Evolutionary conservation across 257 asterid genomes (phyloP).

Genomic region (Plectranthus barbatus): DNA sequence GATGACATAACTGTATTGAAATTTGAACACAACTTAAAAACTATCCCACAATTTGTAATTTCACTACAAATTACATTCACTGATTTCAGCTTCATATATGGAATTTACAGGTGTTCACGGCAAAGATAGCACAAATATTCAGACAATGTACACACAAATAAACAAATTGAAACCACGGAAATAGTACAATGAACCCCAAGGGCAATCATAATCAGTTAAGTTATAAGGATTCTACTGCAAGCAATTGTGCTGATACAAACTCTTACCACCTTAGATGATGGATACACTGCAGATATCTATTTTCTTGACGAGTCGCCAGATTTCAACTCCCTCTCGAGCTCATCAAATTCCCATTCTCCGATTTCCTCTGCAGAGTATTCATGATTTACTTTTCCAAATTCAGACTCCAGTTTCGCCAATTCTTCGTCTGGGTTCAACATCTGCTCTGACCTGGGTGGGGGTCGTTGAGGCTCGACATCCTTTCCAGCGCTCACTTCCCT

Average conservation of each 20-base stretch:
- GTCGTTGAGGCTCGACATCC: slow-evolving; percentile 19
- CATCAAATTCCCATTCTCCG: slow-evolving; percentile 93
- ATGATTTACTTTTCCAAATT: slow-evolving; percentile 63
- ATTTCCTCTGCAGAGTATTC: slow-evolving; percentile 72
- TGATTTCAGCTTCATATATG: not conserved
- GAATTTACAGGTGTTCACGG: slow-evolving; percentile 3
- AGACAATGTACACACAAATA: slow-evolving; percentile 11
- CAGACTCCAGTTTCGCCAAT: slow-evolving; percentile 79
- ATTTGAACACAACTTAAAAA: not conserved
- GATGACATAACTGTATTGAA: not conserved
- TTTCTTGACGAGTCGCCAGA: slow-evolving; percentile 40
- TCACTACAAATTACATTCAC: not conserved
- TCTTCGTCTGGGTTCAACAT: slow-evolving; percentile 63
- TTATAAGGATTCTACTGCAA: not conserved
- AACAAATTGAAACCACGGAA: not conserved
- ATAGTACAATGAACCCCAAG: slow-evolving; percentile 14
- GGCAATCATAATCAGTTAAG: slow-evolving; percentile 15
- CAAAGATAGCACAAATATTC: not conserved
- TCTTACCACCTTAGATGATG: not conserved
- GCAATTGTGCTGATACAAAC: slow-evolving; percentile 9
- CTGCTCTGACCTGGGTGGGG: slow-evolving; percentile 33
- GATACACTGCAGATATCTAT: slow-evolving; percentile 20
- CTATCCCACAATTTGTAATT: not conserved
- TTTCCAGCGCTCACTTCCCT: slow-evolving; percentile 25
- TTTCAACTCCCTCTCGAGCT: slow-evolving; percentile 74